These are phyloP conservation scores for Tubosaeta sp. DNA, from an alignment of 768 basidiomycete genomes.

Conservation along the genomic window DNA sequence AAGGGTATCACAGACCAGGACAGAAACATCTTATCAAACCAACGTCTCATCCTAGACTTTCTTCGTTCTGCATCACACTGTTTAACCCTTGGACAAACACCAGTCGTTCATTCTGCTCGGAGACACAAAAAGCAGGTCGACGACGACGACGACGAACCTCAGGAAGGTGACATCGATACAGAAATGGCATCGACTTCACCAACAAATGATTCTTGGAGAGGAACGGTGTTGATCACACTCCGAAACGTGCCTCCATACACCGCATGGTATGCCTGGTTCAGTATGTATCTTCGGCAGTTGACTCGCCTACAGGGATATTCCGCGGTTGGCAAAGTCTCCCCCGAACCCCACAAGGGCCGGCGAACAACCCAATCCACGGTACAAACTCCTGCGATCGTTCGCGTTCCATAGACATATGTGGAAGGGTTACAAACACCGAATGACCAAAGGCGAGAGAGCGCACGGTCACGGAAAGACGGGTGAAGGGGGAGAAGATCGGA, in stretches of 20 bases:
- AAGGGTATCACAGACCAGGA: conserved; percentile 92
- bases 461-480: conserved; percentile 63
- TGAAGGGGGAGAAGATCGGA: conserved; percentile 74
- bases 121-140: conserved; percentile 43
- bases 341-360: conserved; percentile 46
- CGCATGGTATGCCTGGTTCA: conserved; percentile 53
- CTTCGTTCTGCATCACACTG: conserved; percentile 66
- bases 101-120: conserved; percentile 35
- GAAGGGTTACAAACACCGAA: conserved; percentile 88
- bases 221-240: conserved; percentile 81
- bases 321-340: conserved; percentile 72
- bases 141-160: conserved; percentile 40
- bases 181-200: background rate
- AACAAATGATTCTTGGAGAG: conserved; percentile 36
- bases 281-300: conserved; percentile 8
- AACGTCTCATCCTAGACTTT: conserved; percentile 77
- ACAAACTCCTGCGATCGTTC: conserved; percentile 74
- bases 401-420: conserved; percentile 65
- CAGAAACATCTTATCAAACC: conserved; percentile 88
- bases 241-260: conserved; percentile 87
- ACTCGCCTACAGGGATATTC: conserved; percentile 56
- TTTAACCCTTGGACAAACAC: conserved; percentile 54
- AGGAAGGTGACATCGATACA: conserved; percentile 14
- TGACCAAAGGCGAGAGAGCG: conserved; percentile 84
- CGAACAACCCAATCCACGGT: conserved; percentile 58